phyloP scores from a whole-genome alignment of 2,329 filamentous ascomycete genomes.

The Clarireedia paspali region DNA sequence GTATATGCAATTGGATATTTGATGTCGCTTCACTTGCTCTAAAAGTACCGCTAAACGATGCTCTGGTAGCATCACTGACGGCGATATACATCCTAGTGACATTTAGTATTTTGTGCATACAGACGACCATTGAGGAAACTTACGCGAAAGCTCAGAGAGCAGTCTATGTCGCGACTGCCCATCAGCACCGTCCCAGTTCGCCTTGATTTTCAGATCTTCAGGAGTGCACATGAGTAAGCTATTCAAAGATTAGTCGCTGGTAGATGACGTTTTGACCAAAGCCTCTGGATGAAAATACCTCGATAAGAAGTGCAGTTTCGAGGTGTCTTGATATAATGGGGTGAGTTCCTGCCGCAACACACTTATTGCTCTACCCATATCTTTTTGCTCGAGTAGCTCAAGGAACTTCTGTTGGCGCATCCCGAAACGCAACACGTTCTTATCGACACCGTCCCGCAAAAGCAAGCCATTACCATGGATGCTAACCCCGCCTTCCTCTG shows the following conservation, averaged over 20 bases:
- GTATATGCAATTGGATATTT: constrained; percentile 78
- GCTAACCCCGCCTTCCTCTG: constrained; percentile 38
- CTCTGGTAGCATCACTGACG: constrained; percentile 93
- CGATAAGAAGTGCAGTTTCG: constrained; percentile 73
- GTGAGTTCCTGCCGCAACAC: constrained; percentile 87
- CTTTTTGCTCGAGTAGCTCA: constrained; percentile 72
- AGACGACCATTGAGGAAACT: constrained; percentile 27
- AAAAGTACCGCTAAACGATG: constrained; percentile 77
- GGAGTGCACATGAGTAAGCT: constrained; percentile 85
- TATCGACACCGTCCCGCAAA: constrained; percentile 67
- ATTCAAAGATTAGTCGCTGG: constrained; percentile 8
- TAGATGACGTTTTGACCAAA: background rate
- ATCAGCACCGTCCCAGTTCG: constrained; percentile 76
- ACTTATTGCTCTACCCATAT: constrained; percentile 65
- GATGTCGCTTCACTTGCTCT: constrained; percentile 73
- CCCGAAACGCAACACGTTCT: constrained; percentile 75
- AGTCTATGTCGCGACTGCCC: constrained; percentile 67
- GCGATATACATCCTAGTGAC: constrained; percentile 72
- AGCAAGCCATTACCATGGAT: constrained; percentile 54
- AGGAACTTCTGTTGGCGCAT: constrained; percentile 92
- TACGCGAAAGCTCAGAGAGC: constrained; percentile 78
- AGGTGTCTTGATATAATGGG: constrained; percentile 71
- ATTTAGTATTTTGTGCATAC: constrained; percentile 18
- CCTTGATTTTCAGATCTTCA: constrained; percentile 68
- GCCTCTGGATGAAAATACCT: constrained; percentile 38